These are phyloP conservation scores for Thozetella sp. DNA, from an alignment of 495 filamentous ascomycete species.

Conservation along the genomic window DNA sequence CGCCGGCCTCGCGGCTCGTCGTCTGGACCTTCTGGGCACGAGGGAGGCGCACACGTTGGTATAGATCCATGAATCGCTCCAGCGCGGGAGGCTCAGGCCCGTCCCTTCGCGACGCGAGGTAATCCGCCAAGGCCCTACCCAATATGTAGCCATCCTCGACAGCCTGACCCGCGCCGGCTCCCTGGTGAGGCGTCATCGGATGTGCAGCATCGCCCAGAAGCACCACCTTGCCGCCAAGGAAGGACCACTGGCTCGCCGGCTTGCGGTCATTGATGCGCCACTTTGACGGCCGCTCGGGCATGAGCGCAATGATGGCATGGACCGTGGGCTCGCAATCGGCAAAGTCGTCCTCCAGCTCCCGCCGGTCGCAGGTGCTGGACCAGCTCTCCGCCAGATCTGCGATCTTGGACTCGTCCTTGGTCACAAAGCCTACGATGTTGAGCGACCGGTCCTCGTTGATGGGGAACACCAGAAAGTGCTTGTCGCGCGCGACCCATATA, in stretches of 20 bases:
- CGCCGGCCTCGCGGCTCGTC: slow-evolving; percentile 32
- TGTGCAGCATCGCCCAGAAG: slow-evolving; percentile 42
- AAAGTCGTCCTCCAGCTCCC: slow-evolving; percentile 35
- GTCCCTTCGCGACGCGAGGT: slow-evolving; percentile 10
- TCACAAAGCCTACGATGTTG: slow-evolving; percentile 50
- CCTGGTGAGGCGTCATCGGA: slow-evolving; percentile 22
- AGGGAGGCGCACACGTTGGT: slow-evolving; percentile 40
- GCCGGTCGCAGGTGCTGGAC: slow-evolving; percentile 28
- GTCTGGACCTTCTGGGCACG: slow-evolving; percentile 37
- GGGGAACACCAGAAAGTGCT: slow-evolving; percentile 50
- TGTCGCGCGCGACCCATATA: slow-evolving; percentile 37
- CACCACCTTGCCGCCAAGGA: slow-evolving; percentile 25
- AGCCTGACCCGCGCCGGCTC: slow-evolving; percentile 33
- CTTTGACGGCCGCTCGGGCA: slow-evolving; percentile 31
- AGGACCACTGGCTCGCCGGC: slow-evolving; percentile 35
- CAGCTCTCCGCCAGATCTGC: slow-evolving; percentile 31
- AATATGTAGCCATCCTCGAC: slow-evolving; percentile 42
- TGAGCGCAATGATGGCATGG: slow-evolving; percentile 21
- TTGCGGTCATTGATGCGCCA: slow-evolving; percentile 44
- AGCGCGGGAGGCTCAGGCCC: slow-evolving; percentile 2
- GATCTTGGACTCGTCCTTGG: slow-evolving; percentile 22
- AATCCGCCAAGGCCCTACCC: slow-evolving; percentile 28
- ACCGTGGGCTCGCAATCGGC: slow-evolving; percentile 25
- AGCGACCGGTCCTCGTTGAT: slow-evolving; percentile 34
- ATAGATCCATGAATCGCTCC: slow-evolving; percentile 30